Evolutionary conservation across 202 grass and related monocot species (phyloP), one percentile per base, ranked within the genome.

Genomic region (Zizania palustris): DNA sequence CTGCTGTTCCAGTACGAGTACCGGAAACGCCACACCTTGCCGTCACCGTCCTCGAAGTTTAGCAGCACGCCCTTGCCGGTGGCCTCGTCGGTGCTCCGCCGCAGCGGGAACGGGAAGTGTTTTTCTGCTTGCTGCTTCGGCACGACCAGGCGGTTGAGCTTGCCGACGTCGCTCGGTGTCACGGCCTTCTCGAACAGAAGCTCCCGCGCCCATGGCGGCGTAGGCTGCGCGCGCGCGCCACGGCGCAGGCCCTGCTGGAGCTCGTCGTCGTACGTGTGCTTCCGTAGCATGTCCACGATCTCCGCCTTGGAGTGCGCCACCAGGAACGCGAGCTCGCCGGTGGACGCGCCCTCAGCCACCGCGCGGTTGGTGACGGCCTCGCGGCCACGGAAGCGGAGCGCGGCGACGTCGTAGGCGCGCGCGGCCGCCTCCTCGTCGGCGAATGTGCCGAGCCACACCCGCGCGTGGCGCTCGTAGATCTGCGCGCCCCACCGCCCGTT

Each of bases 1-100:
- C 89, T 96, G 72, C 89, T 96, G 75, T 96, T 92, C 93, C 93
- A 96, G 67, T 92, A 96, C 4, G 89, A 96, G 87, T 96, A 96
- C 44, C 93, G 4, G 75, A 96, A 90, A 3, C 93, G 11, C 93
- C 93, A 92, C 11, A 86, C 67, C 39, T 89, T 83, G 0, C 86
- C 83, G 0, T 65, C 82, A 3, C 45, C 76, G 64, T 93, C 90
- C 80, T 87, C 83, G 55, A 89, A 86, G 63, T 80, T 84, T 43
- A 89, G 84, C 9, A 84, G 61, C 65, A 86, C 71, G 39, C 87
- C 87, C 34, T 75, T 73, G 60, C 69, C 22, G 48, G 45, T 44
- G 12, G 19, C 12, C 20, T 55, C 50, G 15, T 56, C 36, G 35
- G 69, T 2, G 51, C 7, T 55, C n/a, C 51, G 51, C 7, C 51